Evolutionary conservation across 2,329 filamentous ascomycete genomes (phyloP), one percentile per base, ranked within the genome.

Genomic region (Neofusicoccum sp.): DNA sequence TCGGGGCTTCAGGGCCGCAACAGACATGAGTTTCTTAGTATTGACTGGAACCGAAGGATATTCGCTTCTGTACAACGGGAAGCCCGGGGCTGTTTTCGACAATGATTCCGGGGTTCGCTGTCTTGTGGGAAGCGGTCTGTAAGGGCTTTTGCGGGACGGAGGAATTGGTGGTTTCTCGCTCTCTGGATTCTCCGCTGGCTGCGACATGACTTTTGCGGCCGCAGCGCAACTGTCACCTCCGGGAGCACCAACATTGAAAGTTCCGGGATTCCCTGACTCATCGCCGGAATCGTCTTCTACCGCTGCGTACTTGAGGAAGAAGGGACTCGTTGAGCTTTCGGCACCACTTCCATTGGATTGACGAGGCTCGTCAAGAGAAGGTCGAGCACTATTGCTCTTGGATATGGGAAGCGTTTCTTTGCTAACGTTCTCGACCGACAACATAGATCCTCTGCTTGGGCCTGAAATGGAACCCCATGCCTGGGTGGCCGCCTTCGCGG

Each of bases 401-500:
- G 58, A 47, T 9, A 33, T 36, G 16, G 58, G n/a, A 12, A 61
- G n/a, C 3, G 26, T 40, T 16, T 60, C 61, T 20, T 43, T 58
- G 33, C 56, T 61, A 11, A 38, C 40, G 31, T 51, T 64, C 62
- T 56, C 65, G 9, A 60, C 57, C 59, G 33, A 62, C 63, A 41
- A 64, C 48, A 56, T 65, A 65, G 28, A 63, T 51, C 64, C 49
- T 65, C 69, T 48, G 14, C 38, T 47, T 4, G 26, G 41, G 6
- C 48, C 31, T 8, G 53, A 49, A 9, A 68, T 76, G 71, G 63
- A 78, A 66, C 69, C 69, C 84, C 85, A 88, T n/a, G 85, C 85
- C 62, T 86, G 78, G 3, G 84, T 84, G 2, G 86, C 86, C 3
- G 86, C 86, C 66, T 83, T 85, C 16, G 85, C 83, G 20, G 85